These are phyloP conservation scores for Sutorius australiensis DNA, from an alignment of 768 basidiomycete species.

Conservation along the genomic window DNA sequence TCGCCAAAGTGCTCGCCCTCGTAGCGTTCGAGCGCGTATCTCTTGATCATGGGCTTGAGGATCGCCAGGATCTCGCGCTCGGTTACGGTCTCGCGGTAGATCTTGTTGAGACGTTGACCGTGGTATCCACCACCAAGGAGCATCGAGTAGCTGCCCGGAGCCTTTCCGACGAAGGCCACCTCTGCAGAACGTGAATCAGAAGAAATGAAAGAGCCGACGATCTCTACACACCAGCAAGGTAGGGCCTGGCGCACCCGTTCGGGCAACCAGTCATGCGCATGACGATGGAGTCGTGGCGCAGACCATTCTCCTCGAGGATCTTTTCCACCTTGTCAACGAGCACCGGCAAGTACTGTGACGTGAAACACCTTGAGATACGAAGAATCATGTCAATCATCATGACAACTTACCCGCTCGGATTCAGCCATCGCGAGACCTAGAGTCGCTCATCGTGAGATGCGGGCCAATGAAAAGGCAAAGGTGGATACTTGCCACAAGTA, in stretches of 20 bases:
- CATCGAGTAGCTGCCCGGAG: constrained; percentile 89
- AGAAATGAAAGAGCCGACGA: background rate
- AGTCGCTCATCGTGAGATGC: background rate
- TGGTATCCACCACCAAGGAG: constrained; percentile 94
- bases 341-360: constrained; percentile 75
- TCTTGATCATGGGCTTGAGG: constrained; percentile 89
- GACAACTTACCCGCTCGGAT: constrained; percentile 54
- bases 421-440: constrained; percentile 75
- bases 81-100: constrained; percentile 86
- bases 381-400: background rate
- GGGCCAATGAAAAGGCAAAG: background rate
- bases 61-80: constrained; percentile 91
- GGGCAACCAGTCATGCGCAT: constrained; percentile 99
- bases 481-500: constrained; percentile 63
- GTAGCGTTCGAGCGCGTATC: constrained; percentile 80
- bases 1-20: constrained; percentile 95
- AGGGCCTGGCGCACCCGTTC: constrained; percentile 91
- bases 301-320: constrained; percentile 89
- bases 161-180: constrained; percentile 95
- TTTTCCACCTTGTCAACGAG: constrained; percentile 93
- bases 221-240: constrained; percentile 65
- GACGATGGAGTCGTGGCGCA: constrained; percentile 91
- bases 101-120: constrained; percentile 94
- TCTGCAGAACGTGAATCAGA: constrained; percentile 42
- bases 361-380: constrained; percentile 35